Percentiles rank a stretch among this genome's conserved stretches.
phyloP scores from a whole-genome alignment of 2,329 filamentous ascomycete species.

The Diaporthe ilicicola region DNA sequence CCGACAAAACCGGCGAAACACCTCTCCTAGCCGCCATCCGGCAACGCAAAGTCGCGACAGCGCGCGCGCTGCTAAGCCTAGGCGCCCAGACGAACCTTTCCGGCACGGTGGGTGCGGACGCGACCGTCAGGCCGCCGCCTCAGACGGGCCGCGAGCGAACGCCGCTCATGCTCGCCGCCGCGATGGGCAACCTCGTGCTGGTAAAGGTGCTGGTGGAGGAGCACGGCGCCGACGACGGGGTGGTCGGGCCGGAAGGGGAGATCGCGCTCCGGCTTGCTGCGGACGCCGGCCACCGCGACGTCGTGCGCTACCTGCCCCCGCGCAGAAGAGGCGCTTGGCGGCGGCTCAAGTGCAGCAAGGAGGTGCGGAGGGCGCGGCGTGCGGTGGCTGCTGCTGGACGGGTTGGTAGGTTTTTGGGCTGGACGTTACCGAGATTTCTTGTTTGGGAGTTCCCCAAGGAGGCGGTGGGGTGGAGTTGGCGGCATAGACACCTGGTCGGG shows the following conservation, averaged over 20 bases:
- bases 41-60: conserved; percentile 41
- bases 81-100: conserved; percentile 46
- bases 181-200: conserved; percentile 48
- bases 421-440: background rate
- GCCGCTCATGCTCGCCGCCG: conserved; percentile 54
- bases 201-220: conserved; percentile 51
- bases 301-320: conserved; percentile 52
- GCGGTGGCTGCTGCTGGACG: background rate
- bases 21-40: conserved; percentile 49
- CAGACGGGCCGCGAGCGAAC: conserved; percentile 41
- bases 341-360: conserved; percentile 42
- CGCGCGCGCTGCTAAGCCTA: conserved; percentile 45
- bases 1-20: conserved; percentile 41
- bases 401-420: background rate
- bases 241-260: conserved; percentile 55
- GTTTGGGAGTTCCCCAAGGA: background rate
- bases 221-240: conserved; percentile 51
- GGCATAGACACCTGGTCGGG: no score
- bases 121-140: background rate
- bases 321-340: conserved; percentile 49
- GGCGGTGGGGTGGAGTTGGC: background rate
- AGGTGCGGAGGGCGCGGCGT: background rate
- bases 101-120: conserved; percentile 31
- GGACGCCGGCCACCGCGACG: conserved; percentile 49
- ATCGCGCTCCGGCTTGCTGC: conserved; percentile 56